A percentile compares a stretch with the other conserved stretches of the same genome.
phyloP scores from a whole-genome alignment of 805 yeast species.

The Groenewaldozyma salmanticensis region DNA sequence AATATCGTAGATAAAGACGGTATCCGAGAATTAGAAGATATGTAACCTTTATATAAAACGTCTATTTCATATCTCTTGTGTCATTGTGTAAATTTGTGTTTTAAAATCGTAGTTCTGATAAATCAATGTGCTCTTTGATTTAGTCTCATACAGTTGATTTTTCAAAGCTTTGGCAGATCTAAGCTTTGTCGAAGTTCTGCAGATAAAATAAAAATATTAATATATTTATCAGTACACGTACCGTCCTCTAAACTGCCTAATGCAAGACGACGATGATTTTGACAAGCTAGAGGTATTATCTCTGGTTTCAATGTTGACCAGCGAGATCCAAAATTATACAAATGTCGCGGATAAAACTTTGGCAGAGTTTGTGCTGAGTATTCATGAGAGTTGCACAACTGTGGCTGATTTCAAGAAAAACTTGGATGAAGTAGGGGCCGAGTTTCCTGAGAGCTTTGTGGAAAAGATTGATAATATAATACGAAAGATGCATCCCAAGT shows the following conservation, averaged over 20 bases:
- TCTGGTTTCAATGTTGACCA: slow-evolving; percentile 26
- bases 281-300: slow-evolving; percentile 25
- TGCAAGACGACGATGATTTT: slow-evolving; percentile 19
- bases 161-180: background rate
- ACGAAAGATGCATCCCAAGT: slow-evolving; percentile 25
- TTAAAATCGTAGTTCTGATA: background rate
- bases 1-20: slow-evolving; percentile 61
- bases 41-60: background rate
- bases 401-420: slow-evolving; percentile 26
- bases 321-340: slow-evolving; percentile 24
- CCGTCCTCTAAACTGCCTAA: background rate
- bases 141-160: background rate
- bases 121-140: too few relatives aligned
- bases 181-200: too few relatives aligned
- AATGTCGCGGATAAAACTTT: slow-evolving; percentile 36
- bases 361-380: slow-evolving; percentile 37
- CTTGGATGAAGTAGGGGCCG: slow-evolving; percentile 37
- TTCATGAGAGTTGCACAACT: slow-evolving; percentile 22
- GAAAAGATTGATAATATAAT: slow-evolving; percentile 24
- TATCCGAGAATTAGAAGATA: slow-evolving; percentile 20
- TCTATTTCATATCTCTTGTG: background rate
- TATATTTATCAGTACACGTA: too few relatives aligned
- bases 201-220: too few relatives aligned
- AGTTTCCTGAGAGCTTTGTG: slow-evolving; percentile 26
- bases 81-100: background rate